Conservation (phyloP, 805 yeast genomes). For the Yarrowia sp. region DNA sequence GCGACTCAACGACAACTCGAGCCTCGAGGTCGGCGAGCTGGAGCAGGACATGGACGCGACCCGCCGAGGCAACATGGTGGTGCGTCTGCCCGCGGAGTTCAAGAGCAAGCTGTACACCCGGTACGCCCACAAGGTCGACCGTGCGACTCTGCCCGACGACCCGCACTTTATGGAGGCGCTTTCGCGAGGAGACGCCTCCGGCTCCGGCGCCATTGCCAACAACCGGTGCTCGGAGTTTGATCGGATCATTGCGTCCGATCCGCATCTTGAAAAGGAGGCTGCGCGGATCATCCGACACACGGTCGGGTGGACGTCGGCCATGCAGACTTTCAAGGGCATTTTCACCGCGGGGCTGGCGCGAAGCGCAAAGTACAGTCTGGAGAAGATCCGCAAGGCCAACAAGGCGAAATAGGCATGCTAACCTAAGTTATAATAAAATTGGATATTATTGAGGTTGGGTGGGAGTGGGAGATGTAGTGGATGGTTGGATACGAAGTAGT, state of each 20-base stretch:
- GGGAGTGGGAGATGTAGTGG: too few relatives aligned
- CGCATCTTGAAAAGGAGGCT: constrained; percentile 41
- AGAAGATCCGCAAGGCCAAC: constrained; percentile 51
- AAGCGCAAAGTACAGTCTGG: constrained; percentile 70
- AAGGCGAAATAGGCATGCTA: constrained; percentile 12
- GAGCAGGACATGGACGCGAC: constrained; percentile 40
- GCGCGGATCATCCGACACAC: constrained; percentile 49
- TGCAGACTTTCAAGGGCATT: constrained; percentile 79
- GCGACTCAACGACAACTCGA: constrained; percentile 34
- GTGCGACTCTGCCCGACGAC: constrained; percentile 13
- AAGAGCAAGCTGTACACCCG: constrained; percentile 42
- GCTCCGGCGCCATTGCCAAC: constrained; percentile 25
- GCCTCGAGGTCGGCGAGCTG: constrained; percentile 38
- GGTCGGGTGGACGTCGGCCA: constrained; percentile 64
- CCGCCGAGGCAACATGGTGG: constrained; percentile 46
- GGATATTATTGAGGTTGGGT: too few relatives aligned
- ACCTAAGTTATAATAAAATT: constrained; percentile 7
- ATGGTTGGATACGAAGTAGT: too few relatives aligned
- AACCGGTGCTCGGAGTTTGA: constrained; percentile 42
- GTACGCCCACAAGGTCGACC: constrained; percentile 28
- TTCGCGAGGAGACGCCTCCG: constrained; percentile 4
- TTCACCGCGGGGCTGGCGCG: constrained; percentile 80
- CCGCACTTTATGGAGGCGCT: constrained; percentile 25
- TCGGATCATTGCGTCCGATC: constrained; percentile 46
- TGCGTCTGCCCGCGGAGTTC: constrained; percentile 51